Conservation (phyloP, 2,329 filamentous ascomycete genomes). For the Colletotrichum agaves region DNA sequence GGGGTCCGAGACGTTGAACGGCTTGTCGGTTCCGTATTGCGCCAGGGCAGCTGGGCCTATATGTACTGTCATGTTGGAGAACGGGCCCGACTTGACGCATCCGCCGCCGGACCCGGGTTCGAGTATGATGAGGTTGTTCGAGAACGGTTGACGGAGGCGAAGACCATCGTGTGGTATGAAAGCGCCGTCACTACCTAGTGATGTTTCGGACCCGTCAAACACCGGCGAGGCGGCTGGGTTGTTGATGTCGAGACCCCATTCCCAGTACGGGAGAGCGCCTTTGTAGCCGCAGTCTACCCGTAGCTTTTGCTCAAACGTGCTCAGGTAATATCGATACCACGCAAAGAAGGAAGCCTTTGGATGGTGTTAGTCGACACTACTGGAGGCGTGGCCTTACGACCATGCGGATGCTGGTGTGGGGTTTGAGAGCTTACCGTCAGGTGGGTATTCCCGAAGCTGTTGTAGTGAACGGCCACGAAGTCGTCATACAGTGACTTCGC, state of each 20-base stretch:
- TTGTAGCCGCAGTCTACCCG: conserved; percentile 36
- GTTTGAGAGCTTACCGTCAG: conserved; percentile 17
- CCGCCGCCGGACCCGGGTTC: conserved; percentile 63
- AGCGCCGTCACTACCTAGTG: conserved; percentile 52
- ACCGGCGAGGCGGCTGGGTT: conserved; percentile 47
- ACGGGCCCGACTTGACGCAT: conserved; percentile 47
- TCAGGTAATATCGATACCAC: conserved; percentile 38
- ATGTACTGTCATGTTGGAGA: conserved; percentile 53
- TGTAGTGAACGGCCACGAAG: conserved; percentile 40
- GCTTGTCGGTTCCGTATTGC: conserved; percentile 36
- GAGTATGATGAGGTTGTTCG: conserved; percentile 43
- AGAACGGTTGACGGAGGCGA: conserved; percentile 34
- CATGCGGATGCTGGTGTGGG: no score
- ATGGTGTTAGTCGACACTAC: no score
- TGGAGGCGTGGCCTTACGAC: no score
- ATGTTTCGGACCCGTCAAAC: conserved; percentile 53
- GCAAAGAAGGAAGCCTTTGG: conserved; percentile 34
- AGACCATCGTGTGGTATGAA: conserved; percentile 43
- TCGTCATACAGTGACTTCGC: conserved; percentile 40
- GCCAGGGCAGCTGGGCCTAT: conserved; percentile 46
- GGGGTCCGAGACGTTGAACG: conserved; percentile 40
- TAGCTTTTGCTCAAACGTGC: conserved; percentile 34
- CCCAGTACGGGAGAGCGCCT: conserved; percentile 39
- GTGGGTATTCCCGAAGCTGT: conserved; percentile 23
- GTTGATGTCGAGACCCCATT: conserved; percentile 40